These are phyloP conservation scores for Lagenidium giganteum DNA, from an alignment of 352 stramenopile species.

Conservation along the genomic window DNA sequence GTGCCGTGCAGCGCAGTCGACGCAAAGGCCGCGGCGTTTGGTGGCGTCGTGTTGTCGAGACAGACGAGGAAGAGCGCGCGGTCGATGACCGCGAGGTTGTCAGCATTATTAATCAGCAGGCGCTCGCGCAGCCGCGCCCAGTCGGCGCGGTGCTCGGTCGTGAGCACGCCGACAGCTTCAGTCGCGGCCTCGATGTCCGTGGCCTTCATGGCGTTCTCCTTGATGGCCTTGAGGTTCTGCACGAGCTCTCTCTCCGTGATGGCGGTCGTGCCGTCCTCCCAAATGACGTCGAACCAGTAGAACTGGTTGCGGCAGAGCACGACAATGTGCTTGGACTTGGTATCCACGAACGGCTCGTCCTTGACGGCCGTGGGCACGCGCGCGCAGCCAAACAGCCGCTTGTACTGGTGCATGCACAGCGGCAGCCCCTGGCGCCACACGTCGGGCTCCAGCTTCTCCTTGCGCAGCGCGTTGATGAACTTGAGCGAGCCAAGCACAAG, in stretches of 20 bases:
- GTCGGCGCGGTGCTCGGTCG: constrained; percentile 83
- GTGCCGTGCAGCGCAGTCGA: constrained; percentile 91
- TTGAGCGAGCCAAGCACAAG: constrained; percentile 90
- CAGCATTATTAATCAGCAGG: constrained; percentile 67
- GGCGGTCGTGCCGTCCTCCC: constrained; percentile 78
- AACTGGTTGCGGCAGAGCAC: constrained; percentile 93
- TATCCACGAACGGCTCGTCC: constrained; percentile 80
- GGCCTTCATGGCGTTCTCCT: constrained; percentile 69
- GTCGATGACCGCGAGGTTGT: constrained; percentile 88
- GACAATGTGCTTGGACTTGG: constrained; percentile 88
- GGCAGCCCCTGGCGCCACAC: constrained; percentile 80
- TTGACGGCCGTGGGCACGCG: constrained; percentile 71
- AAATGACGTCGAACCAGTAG: constrained; percentile 93
- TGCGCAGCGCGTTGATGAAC: constrained; percentile 87
- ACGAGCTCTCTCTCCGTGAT: constrained; percentile 90
- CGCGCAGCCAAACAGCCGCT: constrained; percentile 85
- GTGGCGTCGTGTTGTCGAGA: constrained; percentile 89
- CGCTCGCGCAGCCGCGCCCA: constrained; percentile 87
- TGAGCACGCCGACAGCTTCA: constrained; percentile 88
- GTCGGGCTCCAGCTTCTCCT: constrained; percentile 90
- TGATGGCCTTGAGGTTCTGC: constrained; percentile 89
- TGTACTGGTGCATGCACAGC: constrained; percentile 97
- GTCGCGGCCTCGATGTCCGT: constrained; percentile 50
- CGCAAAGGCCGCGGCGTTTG: constrained; percentile 64
- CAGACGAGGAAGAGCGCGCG: constrained; percentile 93